Conservation (phyloP, 345 rosid species). For the Acer saccharum region DNA sequence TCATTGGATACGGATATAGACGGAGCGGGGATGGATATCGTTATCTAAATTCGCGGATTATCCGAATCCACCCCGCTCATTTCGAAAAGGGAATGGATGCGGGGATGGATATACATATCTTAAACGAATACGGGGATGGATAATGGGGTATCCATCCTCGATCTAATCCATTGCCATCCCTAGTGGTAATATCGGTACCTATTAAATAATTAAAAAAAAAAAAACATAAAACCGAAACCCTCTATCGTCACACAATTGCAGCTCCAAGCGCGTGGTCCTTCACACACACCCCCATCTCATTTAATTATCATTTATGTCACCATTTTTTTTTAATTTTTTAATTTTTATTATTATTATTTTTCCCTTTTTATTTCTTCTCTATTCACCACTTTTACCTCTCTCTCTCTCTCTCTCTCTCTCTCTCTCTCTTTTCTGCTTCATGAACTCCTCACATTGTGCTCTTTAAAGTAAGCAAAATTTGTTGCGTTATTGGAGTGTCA, state of each 20-base stretch:
- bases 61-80: no score
- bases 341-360: not conserved
- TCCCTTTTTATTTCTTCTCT: not conserved
- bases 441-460: not conserved
- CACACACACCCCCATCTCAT: not conserved
- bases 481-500: conserved; percentile 5
- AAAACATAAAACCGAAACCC: not conserved
- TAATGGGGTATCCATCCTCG: no score
- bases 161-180: no score
- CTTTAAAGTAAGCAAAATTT: not conserved
- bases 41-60: no score
- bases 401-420: not conserved
- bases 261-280: conserved; percentile 12
- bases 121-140: no score
- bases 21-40: no score
- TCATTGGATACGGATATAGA: no score
- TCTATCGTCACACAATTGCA: not conserved
- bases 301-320: not conserved
- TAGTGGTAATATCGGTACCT: no score
- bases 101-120: no score
- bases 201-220: not conserved
- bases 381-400: conserved; percentile 1
- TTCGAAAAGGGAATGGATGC: no score
- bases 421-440: conserved; percentile 3
- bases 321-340: not conserved